These are phyloP conservation scores for Alternaria dauci DNA, from an alignment of 2,329 filamentous ascomycete genomes.

Conservation along the genomic window DNA sequence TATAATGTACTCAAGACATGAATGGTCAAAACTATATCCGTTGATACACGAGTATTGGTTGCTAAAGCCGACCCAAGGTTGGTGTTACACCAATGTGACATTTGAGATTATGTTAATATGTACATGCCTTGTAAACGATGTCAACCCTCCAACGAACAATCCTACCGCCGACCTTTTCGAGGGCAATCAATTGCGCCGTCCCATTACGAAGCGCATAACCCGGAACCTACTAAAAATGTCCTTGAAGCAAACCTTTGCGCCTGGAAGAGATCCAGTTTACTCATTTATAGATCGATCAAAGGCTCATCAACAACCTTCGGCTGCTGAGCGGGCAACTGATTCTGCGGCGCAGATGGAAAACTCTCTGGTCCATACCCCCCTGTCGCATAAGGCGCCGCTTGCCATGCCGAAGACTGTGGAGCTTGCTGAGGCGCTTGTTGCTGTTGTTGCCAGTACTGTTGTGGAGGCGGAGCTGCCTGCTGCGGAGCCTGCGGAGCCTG, in stretches of 20 bases:
- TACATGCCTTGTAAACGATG: not conserved
- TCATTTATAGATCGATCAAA: slow-evolving; percentile 75
- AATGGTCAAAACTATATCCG: not conserved
- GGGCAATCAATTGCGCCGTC: not conserved
- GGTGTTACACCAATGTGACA: not conserved
- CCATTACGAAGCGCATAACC: not conserved
- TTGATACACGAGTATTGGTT: not conserved
- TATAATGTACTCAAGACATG: not conserved
- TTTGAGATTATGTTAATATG: not conserved
- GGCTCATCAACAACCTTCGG: slow-evolving; percentile 73
- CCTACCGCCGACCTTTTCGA: not conserved
- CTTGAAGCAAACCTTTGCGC: not conserved
- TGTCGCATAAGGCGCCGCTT: slow-evolving; percentile 51
- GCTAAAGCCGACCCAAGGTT: not conserved
- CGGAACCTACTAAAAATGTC: not conserved
- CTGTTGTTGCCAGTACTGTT: slow-evolving; percentile 30
- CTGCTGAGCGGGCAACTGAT: slow-evolving; percentile 57
- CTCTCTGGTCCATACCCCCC: slow-evolving; percentile 54
- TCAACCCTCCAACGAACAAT: not conserved
- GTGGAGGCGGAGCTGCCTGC: slow-evolving; percentile 16
- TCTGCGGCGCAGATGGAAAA: slow-evolving; percentile 72
- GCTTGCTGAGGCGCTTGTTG: slow-evolving; percentile 45
- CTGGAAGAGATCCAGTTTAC: not conserved
- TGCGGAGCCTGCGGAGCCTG: slow-evolving; percentile 33
- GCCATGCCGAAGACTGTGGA: slow-evolving; percentile 44